phyloP scores from a whole-genome alignment of 345 rosid species.

The Citrus sp. region DNA sequence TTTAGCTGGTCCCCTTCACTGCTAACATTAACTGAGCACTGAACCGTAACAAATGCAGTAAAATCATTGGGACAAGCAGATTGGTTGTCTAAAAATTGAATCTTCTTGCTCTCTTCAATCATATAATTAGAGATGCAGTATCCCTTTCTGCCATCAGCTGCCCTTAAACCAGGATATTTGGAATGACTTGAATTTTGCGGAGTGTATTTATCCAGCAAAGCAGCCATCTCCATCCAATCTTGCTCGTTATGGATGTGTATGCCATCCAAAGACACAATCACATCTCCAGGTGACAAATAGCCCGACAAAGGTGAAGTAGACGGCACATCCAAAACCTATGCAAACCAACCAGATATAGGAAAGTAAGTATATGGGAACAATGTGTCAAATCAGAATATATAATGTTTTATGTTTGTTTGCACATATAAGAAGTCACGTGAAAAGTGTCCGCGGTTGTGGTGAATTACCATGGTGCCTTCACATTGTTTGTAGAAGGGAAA shows the following conservation, averaged over 20 bases:
- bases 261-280: slow-evolving; percentile 70
- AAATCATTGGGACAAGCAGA: slow-evolving; percentile 58
- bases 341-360: slow-evolving; percentile 1
- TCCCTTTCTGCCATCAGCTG: slow-evolving; percentile 45
- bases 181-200: slow-evolving; percentile 36
- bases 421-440: neutral
- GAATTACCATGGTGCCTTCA: slow-evolving; percentile 50
- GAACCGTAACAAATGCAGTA: slow-evolving; percentile 37
- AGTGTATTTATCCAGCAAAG: slow-evolving; percentile 37
- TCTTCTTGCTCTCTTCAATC: slow-evolving; percentile 42
- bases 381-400: neutral
- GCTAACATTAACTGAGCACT: slow-evolving; percentile 29
- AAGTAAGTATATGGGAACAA: neutral
- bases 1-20: slow-evolving; percentile 24
- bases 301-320: slow-evolving; percentile 62
- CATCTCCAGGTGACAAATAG: slow-evolving; percentile 75
- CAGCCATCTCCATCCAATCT: slow-evolving; percentile 61
- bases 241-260: slow-evolving; percentile 39
- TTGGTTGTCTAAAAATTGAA: slow-evolving; percentile 30
- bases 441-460: neutral
- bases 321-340: slow-evolving; percentile 70
- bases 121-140: slow-evolving; percentile 62
- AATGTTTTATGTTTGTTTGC: neutral
- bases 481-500: slow-evolving; percentile 61
- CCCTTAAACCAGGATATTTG: slow-evolving; percentile 25